These are phyloP conservation scores for Pestalotiopsis sp. DNA, from an alignment of 2,329 filamentous ascomycete species.

Conservation along the genomic window DNA sequence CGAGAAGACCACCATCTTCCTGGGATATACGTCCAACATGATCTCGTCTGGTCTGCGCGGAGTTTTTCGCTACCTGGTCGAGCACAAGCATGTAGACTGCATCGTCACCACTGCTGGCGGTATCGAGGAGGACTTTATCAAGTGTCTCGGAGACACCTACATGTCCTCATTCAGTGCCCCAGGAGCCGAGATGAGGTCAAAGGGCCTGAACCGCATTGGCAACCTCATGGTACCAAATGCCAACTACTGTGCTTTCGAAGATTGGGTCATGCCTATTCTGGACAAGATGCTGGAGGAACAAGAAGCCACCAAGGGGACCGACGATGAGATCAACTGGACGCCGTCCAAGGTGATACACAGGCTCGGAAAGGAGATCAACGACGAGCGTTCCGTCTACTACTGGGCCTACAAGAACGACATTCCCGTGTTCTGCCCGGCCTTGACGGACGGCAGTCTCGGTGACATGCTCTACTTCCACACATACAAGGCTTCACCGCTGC, in stretches of 20 bases:
- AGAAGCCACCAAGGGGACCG: constrained; percentile 71
- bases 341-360: constrained; percentile 89
- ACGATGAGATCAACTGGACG: constrained; percentile 81
- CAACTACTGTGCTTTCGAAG: constrained; percentile 97
- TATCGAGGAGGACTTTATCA: constrained; percentile 97
- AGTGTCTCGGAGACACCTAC: constrained; percentile 93
- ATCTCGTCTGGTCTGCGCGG: constrained; percentile 95
- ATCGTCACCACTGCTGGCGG: constrained; percentile 96
- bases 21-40: constrained; percentile 96
- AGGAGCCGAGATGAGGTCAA: constrained; percentile 77
- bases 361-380: constrained; percentile 90
- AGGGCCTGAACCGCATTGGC: constrained; percentile 93
- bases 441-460: constrained; percentile 92
- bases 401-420: constrained; percentile 98
- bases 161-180: constrained; percentile 81
- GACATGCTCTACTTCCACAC: constrained; percentile 99
- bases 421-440: constrained; percentile 92
- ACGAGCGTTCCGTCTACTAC: constrained; percentile 90
- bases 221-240: constrained; percentile 95
- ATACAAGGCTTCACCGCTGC: constrained; percentile 81
- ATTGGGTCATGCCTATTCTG: constrained; percentile 96
- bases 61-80: constrained; percentile 86
- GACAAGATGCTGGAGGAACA: constrained; percentile 93
- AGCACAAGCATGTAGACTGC: constrained; percentile 89
- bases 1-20: constrained; percentile 86